These are phyloP conservation scores for Trametes cinnabarina DNA, from an alignment of 768 basidiomycete species.

Conservation along the genomic window DNA sequence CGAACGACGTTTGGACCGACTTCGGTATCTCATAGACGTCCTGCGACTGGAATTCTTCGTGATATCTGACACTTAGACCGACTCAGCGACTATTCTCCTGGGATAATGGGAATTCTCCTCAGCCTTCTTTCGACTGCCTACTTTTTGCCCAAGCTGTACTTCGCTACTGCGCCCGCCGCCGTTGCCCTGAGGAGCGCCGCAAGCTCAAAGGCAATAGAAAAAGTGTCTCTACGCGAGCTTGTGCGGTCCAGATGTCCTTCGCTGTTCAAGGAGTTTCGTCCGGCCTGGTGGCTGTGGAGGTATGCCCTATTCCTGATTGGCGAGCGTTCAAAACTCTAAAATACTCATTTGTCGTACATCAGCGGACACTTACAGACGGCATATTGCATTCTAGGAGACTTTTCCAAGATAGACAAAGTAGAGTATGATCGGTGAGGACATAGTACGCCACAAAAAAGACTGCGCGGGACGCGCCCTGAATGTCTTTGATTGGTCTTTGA, in stretches of 20 bases:
- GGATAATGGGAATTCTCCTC: constrained; percentile 24
- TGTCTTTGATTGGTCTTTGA: constrained; percentile 10
- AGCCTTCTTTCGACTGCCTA: constrained; percentile 21
- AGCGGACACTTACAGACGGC: constrained; percentile 67
- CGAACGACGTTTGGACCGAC: too few species aligned
- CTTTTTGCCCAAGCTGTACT: constrained; percentile 23
- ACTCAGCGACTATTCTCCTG: not conserved
- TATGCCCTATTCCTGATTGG: too few species aligned
- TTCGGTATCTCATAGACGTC: too few species aligned
- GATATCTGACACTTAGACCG: too few species aligned
- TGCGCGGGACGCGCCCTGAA: not conserved
- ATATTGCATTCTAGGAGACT: constrained; percentile 59
- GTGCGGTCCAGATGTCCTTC: constrained; percentile 29
- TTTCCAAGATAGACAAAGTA: constrained; percentile 54
- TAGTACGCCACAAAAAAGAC: not conserved
- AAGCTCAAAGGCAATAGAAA: constrained; percentile 10
- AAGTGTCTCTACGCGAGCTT: constrained; percentile 23
- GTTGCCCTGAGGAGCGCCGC: constrained; percentile 16
- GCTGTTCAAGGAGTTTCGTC: constrained; percentile 26
- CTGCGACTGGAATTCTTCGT: too few species aligned
- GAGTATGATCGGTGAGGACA: constrained; percentile 50
- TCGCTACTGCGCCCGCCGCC: constrained; percentile 19
- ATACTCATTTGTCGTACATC: too few species aligned
- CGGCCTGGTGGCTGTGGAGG: constrained; percentile 34
- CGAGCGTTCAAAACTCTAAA: too few species aligned